phyloP scores from a whole-genome alignment of 208 protist species.

The Trypanosoma caninum region DNA sequence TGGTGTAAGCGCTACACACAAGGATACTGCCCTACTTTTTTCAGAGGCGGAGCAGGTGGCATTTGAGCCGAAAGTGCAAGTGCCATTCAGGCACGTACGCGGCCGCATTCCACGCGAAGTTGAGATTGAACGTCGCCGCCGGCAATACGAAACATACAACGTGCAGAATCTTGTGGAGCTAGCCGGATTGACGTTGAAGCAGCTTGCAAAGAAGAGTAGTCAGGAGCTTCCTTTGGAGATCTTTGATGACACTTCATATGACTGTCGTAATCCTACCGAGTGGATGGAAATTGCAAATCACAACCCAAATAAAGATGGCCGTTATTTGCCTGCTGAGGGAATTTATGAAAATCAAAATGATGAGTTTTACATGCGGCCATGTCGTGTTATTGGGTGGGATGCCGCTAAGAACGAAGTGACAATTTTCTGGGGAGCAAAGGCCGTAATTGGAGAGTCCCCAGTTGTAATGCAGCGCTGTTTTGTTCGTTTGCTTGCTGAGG shows the following conservation, averaged over 20 bases:
- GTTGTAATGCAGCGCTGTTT: conserved; percentile 76
- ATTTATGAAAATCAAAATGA: conserved; percentile 42
- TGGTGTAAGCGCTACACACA: conserved; percentile 79
- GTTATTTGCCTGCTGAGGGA: conserved; percentile 83
- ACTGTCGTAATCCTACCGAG: conserved; percentile 87
- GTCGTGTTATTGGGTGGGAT: conserved; percentile 82
- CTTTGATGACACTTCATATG: conserved; percentile 96
- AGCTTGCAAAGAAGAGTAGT: conserved; percentile 55
- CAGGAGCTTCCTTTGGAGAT: conserved; percentile 87
- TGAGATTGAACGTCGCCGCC: conserved; percentile 93
- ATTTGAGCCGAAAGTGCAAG: conserved; percentile 96
- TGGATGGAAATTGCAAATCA: conserved; percentile 87
- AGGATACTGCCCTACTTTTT: conserved; percentile 73
- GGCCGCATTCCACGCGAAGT: conserved; percentile 92
- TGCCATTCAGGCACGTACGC: conserved; percentile 87
- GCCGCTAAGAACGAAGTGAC: conserved; percentile 62
- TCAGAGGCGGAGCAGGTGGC: conserved; percentile 61
- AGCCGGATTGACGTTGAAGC: conserved; percentile 60
- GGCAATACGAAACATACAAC: conserved; percentile 86
- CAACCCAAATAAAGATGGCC: conserved; percentile 31
- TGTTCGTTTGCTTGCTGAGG: conserved; percentile 86
- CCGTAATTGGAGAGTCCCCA: conserved; percentile 7
- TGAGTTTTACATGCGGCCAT: conserved; percentile 62
- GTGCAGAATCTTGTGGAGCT: conserved; percentile 74
- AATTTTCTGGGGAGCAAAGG: conserved; percentile 60